Base-by-base conservation (phyloP, 805 yeast genomes). In the Metschnikowia colocasiae region DNA sequence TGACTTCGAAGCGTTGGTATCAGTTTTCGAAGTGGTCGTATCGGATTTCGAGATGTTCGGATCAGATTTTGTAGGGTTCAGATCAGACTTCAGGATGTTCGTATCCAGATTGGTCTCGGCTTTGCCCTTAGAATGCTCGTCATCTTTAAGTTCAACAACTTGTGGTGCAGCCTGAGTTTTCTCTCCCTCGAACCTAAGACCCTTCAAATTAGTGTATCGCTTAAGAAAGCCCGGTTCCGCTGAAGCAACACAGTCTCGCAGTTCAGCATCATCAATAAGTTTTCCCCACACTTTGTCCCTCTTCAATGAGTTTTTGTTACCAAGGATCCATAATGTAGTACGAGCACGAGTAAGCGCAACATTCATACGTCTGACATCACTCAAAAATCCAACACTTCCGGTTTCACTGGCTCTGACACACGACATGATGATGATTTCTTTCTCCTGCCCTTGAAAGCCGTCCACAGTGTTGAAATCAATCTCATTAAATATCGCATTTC, bases 381-480 rank as follows among this genome's bases (percentile, higher is more conserved):
- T 83, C 62, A 94, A 75, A 67, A 94, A 94, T 15, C 98, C 99
- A 49, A 92, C 88, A 20, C 76, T 69, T 7, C 75, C 78, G 12
- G 78, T 72, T 40, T 82, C 85, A 51, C 76, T 73, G 0, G 98
- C 96, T 58, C 99, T 79, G 3, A 94, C 99, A 79, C 98, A 92
- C 0, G 98, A 90, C 74, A 94, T 84, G 41, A 94, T 79, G 52
- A 94, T 88, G 40, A 94, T 81, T 53, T 92, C 97, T 64, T 92
- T 94, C 62, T 94, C 99, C 65, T 94, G 98, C 53, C 96, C 97
- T 70, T 90, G 99, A 63, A 91, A 94, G 1, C 98, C 99, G 75
- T 94, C 99, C 50, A 94, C 90, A 0, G 99, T 89, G 60, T 91
- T 90, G 68, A 94, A 90, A 60, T 87, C 95, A 41, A 95, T 81